Conservation (phyloP, 1,284 basidiomycete species). For the Chiua sp. region DNA sequence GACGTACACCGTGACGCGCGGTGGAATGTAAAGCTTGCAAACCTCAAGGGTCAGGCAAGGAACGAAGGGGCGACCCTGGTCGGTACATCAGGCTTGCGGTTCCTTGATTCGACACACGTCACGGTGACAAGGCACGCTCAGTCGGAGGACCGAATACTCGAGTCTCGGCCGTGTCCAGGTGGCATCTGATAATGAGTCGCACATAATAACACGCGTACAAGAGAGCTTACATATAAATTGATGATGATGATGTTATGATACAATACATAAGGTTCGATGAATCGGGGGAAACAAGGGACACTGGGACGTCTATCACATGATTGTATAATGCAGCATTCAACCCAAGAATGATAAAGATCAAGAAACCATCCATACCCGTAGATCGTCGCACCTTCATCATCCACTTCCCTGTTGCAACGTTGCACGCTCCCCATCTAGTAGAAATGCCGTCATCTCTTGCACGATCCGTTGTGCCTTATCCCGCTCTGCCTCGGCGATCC, state of each 20-base stretch:
- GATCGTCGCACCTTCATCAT: background rate
- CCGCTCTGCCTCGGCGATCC: conserved; percentile 26
- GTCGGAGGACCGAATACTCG: background rate
- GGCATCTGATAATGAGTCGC: too few relatives aligned
- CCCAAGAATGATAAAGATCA: background rate
- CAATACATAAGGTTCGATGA: too few relatives aligned
- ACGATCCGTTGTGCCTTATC: conserved; percentile 24
- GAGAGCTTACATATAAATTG: background rate
- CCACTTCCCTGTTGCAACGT: background rate
- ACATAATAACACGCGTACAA: background rate
- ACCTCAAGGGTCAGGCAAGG: too few relatives aligned
- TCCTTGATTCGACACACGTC: too few relatives aligned
- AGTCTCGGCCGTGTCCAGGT: too few relatives aligned
- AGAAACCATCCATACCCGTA: background rate
- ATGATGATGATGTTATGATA: too few relatives aligned
- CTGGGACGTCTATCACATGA: background rate
- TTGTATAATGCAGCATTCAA: background rate
- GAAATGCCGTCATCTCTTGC: conserved; percentile 19
- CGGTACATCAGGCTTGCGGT: too few relatives aligned
- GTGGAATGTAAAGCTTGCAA: too few relatives aligned
- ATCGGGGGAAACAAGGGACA: background rate
- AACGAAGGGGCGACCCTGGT: too few relatives aligned
- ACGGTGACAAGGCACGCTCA: background rate
- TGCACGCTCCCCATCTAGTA: conserved; percentile 17
- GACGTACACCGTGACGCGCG: too few relatives aligned